These are phyloP conservation scores for Cryptosporidium canis DNA, from an alignment of 169 alveolate genomes.

Conservation along the genomic window DNA sequence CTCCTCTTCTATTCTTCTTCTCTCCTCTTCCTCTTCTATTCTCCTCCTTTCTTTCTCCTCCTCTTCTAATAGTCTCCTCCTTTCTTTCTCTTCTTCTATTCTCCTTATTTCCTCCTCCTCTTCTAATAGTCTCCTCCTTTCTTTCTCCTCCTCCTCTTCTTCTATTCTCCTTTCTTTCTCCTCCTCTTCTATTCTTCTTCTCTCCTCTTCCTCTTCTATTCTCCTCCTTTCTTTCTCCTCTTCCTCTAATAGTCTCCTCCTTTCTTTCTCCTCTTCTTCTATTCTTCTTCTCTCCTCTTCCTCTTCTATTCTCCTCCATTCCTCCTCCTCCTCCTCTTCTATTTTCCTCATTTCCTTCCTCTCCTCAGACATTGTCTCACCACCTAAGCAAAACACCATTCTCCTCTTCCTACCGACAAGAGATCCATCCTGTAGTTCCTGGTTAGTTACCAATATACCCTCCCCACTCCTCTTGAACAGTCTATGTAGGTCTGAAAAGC, in stretches of 20 bases:
- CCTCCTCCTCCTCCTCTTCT: not conserved
- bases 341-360: not conserved
- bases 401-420: not conserved
- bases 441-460: too few relatives aligned
- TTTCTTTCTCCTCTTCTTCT: too few relatives aligned
- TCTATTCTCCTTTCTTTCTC: not conserved
- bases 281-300: not conserved
- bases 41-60: not conserved
- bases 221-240: too few relatives aligned
- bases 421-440: too few relatives aligned
- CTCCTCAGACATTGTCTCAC: not conserved
- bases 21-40: not conserved
- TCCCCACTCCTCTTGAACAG: not conserved
- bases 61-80: too few relatives aligned
- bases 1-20: not conserved
- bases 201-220: not conserved
- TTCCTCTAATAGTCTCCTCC: too few relatives aligned
- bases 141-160: not conserved
- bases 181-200: not conserved
- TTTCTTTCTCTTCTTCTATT: not conserved
- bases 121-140: not conserved
- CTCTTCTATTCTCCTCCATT: not conserved
- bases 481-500: not conserved
- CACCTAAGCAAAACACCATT: not conserved
- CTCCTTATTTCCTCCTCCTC: not conserved